These are phyloP conservation scores for Aureobasidium namibiae DNA, from an alignment of 2,329 filamentous ascomycete genomes.

Conservation along the genomic window DNA sequence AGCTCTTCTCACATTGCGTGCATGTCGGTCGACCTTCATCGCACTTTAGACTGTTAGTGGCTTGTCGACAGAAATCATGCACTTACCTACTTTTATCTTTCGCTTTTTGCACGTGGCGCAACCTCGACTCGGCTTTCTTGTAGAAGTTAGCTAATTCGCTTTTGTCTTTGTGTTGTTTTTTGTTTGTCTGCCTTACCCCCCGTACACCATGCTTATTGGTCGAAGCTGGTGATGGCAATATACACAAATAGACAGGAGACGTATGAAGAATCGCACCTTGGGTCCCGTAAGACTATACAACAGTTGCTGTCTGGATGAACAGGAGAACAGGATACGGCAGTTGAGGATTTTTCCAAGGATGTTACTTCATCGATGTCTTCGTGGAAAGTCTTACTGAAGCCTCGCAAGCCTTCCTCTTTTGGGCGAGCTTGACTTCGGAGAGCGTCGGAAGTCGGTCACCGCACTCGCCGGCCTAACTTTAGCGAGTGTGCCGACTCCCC, in stretches of 20 bases:
- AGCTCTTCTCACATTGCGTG: slow-evolving; percentile 56
- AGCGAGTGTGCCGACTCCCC: neutral
- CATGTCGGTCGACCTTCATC: slow-evolving; percentile 61
- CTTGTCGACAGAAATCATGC: neutral
- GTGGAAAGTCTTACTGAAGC: neutral
- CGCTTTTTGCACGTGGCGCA: slow-evolving; percentile 68
- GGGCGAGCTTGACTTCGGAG: neutral
- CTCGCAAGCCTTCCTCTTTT: neutral
- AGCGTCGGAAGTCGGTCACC: neutral
- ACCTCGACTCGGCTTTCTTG: slow-evolving; percentile 36
- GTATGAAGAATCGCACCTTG: neutral
- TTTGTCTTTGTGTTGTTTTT: neutral
- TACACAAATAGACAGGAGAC: neutral
- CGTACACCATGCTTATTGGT: slow-evolving; percentile 9
- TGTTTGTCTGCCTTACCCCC: slow-evolving; percentile 5
- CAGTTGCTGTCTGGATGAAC: neutral
- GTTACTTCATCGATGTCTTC: neutral
- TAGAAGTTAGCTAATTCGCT: neutral
- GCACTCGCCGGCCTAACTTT: neutral
- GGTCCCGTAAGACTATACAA: neutral
- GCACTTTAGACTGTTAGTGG: slow-evolving; percentile 39
- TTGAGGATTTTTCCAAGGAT: neutral
- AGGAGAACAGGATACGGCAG: neutral
- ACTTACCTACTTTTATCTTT: slow-evolving; percentile 56
- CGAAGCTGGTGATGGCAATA: neutral